Conservation (phyloP, 768 basidiomycete species). For the Xanthoconium stramineum region DNA sequence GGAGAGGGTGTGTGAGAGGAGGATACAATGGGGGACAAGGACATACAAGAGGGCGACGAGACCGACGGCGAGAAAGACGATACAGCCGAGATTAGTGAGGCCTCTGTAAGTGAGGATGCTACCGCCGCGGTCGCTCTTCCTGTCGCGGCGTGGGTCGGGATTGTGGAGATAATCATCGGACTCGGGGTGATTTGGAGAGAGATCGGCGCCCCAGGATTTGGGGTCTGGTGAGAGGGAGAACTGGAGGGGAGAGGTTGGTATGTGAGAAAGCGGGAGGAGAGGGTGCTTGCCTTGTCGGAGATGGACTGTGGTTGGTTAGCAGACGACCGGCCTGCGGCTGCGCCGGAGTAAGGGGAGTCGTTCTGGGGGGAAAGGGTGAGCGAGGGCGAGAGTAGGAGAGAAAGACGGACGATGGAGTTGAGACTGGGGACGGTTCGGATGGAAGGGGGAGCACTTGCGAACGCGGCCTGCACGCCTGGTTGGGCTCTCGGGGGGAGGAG, state of each 20-base stretch:
- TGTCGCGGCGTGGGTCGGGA: conserved; percentile 63
- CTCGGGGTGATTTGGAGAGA: conserved; percentile 55
- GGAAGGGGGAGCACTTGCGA: conserved; percentile 37
- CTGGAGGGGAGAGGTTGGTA: conserved; percentile 32
- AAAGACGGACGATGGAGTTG: conserved; percentile 39
- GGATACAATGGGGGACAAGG: not conserved
- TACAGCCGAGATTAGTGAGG: conserved; percentile 66
- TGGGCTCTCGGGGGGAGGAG: conserved; percentile 40
- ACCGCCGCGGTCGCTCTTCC: conserved; percentile 51
- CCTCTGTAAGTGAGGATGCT: conserved; percentile 68
- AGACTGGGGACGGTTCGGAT: conserved; percentile 39
- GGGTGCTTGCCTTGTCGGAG: conserved; percentile 51
- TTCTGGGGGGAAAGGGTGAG: conserved; percentile 24
- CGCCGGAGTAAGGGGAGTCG: conserved; percentile 40
- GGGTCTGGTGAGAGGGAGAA: conserved; percentile 76
- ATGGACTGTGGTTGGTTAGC: conserved; percentile 40
- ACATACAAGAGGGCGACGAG: conserved; percentile 61
- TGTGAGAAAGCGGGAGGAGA: not conserved
- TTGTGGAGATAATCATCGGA: conserved; percentile 73
- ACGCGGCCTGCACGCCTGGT: conserved; percentile 41
- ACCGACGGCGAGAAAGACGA: conserved; percentile 51
- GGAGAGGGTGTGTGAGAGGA: conserved; percentile 5
- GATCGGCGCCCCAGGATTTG: conserved; percentile 64
- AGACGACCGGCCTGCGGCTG: conserved; percentile 29
- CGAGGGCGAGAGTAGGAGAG: not conserved